Percentiles rank a stretch among this genome's conserved stretches.
Evolutionary conservation across 371 early-diverging fungal genomes (phyloP).

Genomic region (Phascolomyces articulosus): DNA sequence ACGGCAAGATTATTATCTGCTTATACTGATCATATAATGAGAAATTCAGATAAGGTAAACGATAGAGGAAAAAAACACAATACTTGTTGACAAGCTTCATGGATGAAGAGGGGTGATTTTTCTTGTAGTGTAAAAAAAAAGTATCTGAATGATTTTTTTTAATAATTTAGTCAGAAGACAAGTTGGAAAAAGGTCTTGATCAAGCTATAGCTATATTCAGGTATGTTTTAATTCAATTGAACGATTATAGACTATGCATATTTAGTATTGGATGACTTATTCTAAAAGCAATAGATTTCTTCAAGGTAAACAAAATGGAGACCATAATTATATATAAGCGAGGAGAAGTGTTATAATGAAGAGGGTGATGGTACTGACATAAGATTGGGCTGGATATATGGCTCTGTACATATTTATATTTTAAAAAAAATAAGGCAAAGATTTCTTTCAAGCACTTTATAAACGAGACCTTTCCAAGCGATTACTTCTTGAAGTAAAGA

Average conservation of each 20-base stretch:
- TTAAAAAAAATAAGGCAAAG: conserved; percentile 63
- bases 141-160: too few relatives aligned
- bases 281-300: conserved; percentile 86
- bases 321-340: too few relatives aligned
- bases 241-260: too few relatives aligned
- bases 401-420: too few relatives aligned
- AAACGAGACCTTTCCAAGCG: conserved; percentile 89
- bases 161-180: conserved; percentile 3
- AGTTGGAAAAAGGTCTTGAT: conserved; percentile 33
- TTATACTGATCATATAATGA: conserved; percentile 32
- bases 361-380: too few relatives aligned
- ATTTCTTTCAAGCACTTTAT: conserved; percentile 93
- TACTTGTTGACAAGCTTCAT: too few relatives aligned
- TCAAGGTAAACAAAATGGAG: conserved; percentile 62
- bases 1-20: conserved; percentile 79
- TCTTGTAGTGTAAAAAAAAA: too few relatives aligned
- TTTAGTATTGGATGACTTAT: too few relatives aligned
- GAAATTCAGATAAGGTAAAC: conserved; percentile 25
- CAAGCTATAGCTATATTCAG: conserved; percentile 39
- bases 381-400: too few relatives aligned
- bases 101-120: too few relatives aligned
- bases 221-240: conserved; percentile 5
- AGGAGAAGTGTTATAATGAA: too few relatives aligned
- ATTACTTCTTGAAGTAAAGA: conserved; percentile 71
- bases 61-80: too few relatives aligned